These are phyloP conservation scores for Kwoniella heveanensis DNA, from an alignment of 768 basidiomycete genomes.

Conservation along the genomic window DNA sequence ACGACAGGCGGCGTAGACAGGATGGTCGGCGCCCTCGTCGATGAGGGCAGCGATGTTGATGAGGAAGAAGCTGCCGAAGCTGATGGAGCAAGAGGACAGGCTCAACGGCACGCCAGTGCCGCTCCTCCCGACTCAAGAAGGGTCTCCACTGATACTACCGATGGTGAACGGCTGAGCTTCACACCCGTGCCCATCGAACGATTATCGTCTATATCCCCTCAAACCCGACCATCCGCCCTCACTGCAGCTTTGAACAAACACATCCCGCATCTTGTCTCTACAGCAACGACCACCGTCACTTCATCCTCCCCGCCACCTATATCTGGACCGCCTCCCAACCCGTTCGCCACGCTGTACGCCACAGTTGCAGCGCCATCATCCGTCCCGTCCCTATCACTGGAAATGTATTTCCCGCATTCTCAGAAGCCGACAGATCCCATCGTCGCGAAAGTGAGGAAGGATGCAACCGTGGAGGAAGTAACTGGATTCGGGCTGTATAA, in stretches of 20 bases:
- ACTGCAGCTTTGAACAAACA: slow-evolving; percentile 74
- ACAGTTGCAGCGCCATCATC: slow-evolving; percentile 77
- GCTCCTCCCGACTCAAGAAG: slow-evolving; percentile 10
- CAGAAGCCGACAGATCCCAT: slow-evolving; percentile 63
- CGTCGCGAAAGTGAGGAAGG: slow-evolving; percentile 75
- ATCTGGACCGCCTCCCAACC: slow-evolving; percentile 62
- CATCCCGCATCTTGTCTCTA: slow-evolving; percentile 39
- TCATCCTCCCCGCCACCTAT: slow-evolving; percentile 56
- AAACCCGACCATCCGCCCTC: slow-evolving; percentile 63
- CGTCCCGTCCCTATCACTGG: slow-evolving; percentile 66
- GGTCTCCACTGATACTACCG: slow-evolving; percentile 10
- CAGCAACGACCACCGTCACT: slow-evolving; percentile 4
- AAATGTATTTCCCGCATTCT: slow-evolving; percentile 84
- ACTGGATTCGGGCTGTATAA: slow-evolving; percentile 88
- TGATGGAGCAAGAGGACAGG: slow-evolving; percentile 1
- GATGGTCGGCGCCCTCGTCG: slow-evolving; percentile 35
- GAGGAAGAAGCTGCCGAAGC: slow-evolving; percentile 43
- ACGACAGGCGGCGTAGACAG: slow-evolving; percentile 20
- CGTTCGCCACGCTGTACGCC: slow-evolving; percentile 83
- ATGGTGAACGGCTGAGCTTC: slow-evolving; percentile 26
- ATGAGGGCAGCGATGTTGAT: slow-evolving; percentile 50
- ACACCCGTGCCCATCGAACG: slow-evolving; percentile 25
- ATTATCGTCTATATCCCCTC: slow-evolving; percentile 3
- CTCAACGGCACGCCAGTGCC: slow-evolving; percentile 5
- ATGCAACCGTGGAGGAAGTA: slow-evolving; percentile 91